Evolutionary conservation across 768 basidiomycete genomes (phyloP).

Genomic region (Panaeolus papilionaceus): DNA sequence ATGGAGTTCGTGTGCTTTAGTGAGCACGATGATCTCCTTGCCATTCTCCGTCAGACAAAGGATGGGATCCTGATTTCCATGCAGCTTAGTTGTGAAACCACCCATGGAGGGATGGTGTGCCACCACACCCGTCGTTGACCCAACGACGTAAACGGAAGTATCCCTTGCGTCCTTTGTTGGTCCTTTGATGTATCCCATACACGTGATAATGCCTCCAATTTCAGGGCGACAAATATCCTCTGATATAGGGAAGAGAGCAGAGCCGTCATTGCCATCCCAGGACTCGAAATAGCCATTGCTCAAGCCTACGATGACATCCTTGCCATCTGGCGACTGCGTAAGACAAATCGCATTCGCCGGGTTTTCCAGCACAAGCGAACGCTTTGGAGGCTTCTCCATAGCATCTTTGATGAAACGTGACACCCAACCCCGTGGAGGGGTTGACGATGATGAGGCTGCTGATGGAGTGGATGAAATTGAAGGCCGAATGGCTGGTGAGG

Average conservation of each 20-base stretch:
- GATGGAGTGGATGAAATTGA: neutral
- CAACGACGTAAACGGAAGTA: neutral
- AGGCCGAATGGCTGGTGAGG: neutral
- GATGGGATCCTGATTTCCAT: neutral
- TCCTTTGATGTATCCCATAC: slow-evolving; percentile 7
- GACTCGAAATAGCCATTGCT: slow-evolving; percentile 10
- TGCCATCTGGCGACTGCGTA: neutral
- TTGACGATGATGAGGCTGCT: neutral
- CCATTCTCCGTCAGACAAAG: neutral
- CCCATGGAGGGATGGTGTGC: slow-evolving; percentile 5
- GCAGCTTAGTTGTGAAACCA: neutral
- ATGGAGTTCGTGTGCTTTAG: neutral
- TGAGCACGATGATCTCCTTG: neutral
- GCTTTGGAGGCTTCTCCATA: neutral
- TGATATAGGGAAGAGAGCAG: neutral
- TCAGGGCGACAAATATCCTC: slow-evolving; percentile 6
- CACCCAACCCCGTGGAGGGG: neutral
- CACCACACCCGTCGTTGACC: neutral
- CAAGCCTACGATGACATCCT: slow-evolving; percentile 1
- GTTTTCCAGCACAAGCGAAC: neutral
- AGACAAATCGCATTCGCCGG: slow-evolving; percentile 1
- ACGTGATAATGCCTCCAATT: neutral
- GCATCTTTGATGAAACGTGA: neutral
- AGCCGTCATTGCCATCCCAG: slow-evolving; percentile 3
- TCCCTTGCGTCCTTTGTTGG: slow-evolving; percentile 2